Conservation (phyloP, 2,329 filamentous ascomycete species). For the Xylaria sp. region DNA sequence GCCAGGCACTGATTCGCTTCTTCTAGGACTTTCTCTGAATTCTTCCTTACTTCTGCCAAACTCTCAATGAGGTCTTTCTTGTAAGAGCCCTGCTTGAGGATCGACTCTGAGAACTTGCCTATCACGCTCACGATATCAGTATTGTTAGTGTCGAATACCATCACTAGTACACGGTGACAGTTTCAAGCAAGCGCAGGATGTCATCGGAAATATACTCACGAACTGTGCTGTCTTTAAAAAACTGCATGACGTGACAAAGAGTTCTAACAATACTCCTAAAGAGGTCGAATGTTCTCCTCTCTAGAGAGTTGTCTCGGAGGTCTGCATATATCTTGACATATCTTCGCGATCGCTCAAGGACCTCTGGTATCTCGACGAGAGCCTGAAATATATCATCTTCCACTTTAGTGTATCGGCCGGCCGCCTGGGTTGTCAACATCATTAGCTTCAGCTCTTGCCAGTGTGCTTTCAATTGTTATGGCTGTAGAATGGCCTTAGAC, state of each 20-base stretch:
- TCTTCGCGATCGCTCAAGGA: background rate
- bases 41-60: background rate
- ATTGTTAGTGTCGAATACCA: too few relatives aligned
- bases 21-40: background rate
- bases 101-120: background rate
- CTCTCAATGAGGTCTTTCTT: background rate
- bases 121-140: background rate
- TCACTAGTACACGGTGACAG: too few relatives aligned
- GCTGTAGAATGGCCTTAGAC: background rate
- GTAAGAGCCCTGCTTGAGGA: background rate
- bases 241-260: background rate
- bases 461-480: background rate
- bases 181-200: background rate
- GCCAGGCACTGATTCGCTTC: background rate
- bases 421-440: background rate
- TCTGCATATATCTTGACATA: background rate
- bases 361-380: background rate
- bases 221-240: background rate
- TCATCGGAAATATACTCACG: background rate
- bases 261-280: background rate
- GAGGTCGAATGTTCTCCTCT: background rate
- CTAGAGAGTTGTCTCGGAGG: background rate
- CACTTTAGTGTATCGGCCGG: background rate
- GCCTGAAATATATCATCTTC: background rate
- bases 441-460: background rate